Conservation (phyloP, 2,329 filamentous ascomycete species). For the Biscogniauxia sp. region DNA sequence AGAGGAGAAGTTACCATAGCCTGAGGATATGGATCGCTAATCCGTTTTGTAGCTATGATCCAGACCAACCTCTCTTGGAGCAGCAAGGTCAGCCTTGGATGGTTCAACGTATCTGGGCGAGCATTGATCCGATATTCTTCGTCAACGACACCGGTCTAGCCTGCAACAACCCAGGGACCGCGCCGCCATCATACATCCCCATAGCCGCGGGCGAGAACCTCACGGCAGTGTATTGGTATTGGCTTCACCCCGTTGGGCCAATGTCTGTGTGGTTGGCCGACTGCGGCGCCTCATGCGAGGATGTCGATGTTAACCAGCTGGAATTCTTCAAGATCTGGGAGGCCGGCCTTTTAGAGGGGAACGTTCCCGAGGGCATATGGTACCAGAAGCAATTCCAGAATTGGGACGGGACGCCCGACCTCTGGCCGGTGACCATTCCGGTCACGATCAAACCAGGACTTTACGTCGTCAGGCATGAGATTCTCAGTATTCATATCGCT, state of each 20-base stretch:
- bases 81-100: slow-evolving; percentile 39
- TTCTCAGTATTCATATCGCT: slow-evolving; percentile 49
- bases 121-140: slow-evolving; percentile 38
- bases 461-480: slow-evolving; percentile 53
- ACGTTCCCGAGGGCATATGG: slow-evolving; percentile 36
- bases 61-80: slow-evolving; percentile 27
- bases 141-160: slow-evolving; percentile 33
- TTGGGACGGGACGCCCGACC: slow-evolving; percentile 37
- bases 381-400: slow-evolving; percentile 39
- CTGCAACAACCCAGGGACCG: slow-evolving; percentile 37
- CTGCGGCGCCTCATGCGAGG: slow-evolving; percentile 32
- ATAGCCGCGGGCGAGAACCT: slow-evolving; percentile 36
- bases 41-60: slow-evolving; percentile 32
- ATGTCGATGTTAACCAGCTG: slow-evolving; percentile 31
- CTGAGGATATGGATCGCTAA: background rate
- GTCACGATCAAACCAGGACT: slow-evolving; percentile 42
- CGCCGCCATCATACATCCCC: slow-evolving; percentile 37
- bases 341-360: slow-evolving; percentile 34
- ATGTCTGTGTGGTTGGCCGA: slow-evolving; percentile 39
- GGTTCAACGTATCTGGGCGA: slow-evolving; percentile 37
- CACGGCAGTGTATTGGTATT: slow-evolving; percentile 41
- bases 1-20: background rate
- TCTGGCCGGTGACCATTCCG: slow-evolving; percentile 48
- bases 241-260: slow-evolving; percentile 40
- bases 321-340: slow-evolving; percentile 43